Conservation (phyloP, 768 basidiomycete genomes). For the Kondoa subrosea region DNA sequence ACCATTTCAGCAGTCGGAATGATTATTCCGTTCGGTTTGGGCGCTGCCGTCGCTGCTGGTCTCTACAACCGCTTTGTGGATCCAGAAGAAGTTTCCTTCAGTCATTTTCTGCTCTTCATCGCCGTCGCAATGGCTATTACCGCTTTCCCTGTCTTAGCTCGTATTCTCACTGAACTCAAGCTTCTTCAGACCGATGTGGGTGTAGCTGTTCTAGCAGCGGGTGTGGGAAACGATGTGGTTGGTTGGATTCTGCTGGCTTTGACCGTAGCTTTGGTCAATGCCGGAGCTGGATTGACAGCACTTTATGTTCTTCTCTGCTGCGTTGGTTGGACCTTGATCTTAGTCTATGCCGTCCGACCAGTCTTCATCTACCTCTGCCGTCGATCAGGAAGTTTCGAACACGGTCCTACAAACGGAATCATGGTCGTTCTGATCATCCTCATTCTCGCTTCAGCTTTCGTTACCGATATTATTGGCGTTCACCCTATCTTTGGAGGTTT, state of each 20-base stretch:
- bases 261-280: slow-evolving; percentile 67
- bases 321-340: slow-evolving; percentile 48
- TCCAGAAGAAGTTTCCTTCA: slow-evolving; percentile 44
- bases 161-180: slow-evolving; percentile 62
- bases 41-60: slow-evolving; percentile 56
- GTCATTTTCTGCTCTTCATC: slow-evolving; percentile 69
- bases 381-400: slow-evolving; percentile 54
- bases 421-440: slow-evolving; percentile 64
- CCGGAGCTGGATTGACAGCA: slow-evolving; percentile 53
- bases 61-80: slow-evolving; percentile 44
- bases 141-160: slow-evolving; percentile 43
- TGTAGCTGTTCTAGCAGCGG: slow-evolving; percentile 60
- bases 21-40: slow-evolving; percentile 59
- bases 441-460: slow-evolving; percentile 58
- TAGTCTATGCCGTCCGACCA: slow-evolving; percentile 50
- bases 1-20: slow-evolving; percentile 53
- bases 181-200: slow-evolving; percentile 75
- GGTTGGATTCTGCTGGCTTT: slow-evolving; percentile 50
- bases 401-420: slow-evolving; percentile 52
- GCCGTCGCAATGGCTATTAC: slow-evolving; percentile 58
- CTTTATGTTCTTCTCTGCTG: slow-evolving; percentile 60
- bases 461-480: slow-evolving; percentile 71
- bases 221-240: slow-evolving; percentile 50
- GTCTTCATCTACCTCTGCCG: slow-evolving; percentile 51
- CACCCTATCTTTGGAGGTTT: slow-evolving; percentile 41